Conservation (phyloP, 257 asterid genomes). For the Jaltomata sinuosa region DNA sequence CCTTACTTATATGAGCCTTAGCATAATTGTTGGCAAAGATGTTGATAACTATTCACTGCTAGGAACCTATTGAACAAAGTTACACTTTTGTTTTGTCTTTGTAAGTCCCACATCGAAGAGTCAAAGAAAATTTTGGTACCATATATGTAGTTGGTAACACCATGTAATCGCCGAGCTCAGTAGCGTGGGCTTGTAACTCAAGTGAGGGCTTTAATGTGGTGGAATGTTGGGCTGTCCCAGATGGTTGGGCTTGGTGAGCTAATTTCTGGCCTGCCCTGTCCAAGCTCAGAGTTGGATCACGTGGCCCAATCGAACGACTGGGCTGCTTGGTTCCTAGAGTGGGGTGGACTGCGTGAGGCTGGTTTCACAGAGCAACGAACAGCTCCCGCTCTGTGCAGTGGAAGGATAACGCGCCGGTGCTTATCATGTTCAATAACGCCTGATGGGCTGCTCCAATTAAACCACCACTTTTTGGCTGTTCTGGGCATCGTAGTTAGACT, state of each 20-base stretch:
- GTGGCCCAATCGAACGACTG: not conserved
- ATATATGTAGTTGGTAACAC: too few species aligned
- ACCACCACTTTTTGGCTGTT: not conserved
- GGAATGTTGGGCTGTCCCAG: not conserved
- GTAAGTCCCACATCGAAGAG: too few species aligned
- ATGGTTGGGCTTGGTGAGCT: not conserved
- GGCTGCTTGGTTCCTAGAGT: not conserved
- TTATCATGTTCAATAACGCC: not conserved
- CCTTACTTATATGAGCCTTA: too few species aligned
- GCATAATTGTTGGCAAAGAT: too few species aligned
- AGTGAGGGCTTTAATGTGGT: not conserved
- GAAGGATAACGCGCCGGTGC: not conserved
- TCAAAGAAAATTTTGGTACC: too few species aligned
- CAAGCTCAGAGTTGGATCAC: not conserved
- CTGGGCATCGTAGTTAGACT: too few species aligned
- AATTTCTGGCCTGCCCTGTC: not conserved
- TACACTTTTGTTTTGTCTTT: too few species aligned
- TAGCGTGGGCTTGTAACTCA: not conserved
- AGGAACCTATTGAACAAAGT: too few species aligned
- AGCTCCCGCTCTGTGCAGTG: not conserved
- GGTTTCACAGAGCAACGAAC: not conserved
- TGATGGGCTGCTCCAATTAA: not conserved
- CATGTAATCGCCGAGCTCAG: too few species aligned
- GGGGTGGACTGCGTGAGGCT: not conserved
- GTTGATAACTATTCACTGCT: too few species aligned